A percentile compares a stretch with the other conserved stretches of the same genome.
phyloP scores from a whole-genome alignment of 495 filamentous ascomycete species.

The Mycothermus thermophilus region DNA sequence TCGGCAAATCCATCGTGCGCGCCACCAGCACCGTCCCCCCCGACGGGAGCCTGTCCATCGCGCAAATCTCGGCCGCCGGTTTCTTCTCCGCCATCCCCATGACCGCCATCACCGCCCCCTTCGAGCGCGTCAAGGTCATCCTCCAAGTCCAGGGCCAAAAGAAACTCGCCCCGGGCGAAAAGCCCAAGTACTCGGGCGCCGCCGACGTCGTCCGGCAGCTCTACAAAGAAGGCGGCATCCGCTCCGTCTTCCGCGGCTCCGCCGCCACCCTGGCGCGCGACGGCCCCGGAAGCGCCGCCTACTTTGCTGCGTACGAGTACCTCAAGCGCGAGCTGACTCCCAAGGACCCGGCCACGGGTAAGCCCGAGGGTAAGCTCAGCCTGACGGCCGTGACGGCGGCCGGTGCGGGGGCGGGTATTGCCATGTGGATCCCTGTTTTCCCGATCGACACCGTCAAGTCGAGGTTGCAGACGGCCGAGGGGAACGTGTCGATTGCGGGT shows the following conservation, averaged over 20 bases:
- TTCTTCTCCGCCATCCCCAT: constrained; percentile 98
- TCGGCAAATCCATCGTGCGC: constrained; percentile 78
- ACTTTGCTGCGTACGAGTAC: constrained; percentile 94
- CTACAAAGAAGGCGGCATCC: constrained; percentile 79
- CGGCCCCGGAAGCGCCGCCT: constrained; percentile 81
- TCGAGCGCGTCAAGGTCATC: constrained; percentile 97
- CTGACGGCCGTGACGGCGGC: constrained; percentile 72
- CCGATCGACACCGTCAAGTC: constrained; percentile 95
- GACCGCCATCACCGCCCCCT: constrained; percentile 94
- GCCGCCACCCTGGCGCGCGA: constrained; percentile 87
- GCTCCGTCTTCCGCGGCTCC: constrained; percentile 81
- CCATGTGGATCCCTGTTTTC: constrained; percentile 99
- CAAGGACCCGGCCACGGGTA: constrained; percentile 58
- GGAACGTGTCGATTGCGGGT: constrained; percentile 67
- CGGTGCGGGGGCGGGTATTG: constrained; percentile 80
- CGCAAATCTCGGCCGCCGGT: constrained; percentile 79
- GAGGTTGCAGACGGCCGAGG: constrained; percentile 80
- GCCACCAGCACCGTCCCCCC: constrained; percentile 49
- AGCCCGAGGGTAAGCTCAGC: constrained; percentile 58
- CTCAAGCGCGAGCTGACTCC: constrained; percentile 84
- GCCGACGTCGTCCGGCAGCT: constrained; percentile 90
- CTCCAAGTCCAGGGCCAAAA: constrained; percentile 96
- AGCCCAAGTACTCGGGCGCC: constrained; percentile 82
- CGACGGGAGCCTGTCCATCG: constrained; percentile 58
- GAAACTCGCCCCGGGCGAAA: constrained; percentile 67